These are phyloP conservation scores for Umbelopsis isabellina DNA, from an alignment of 192 early-diverging fungal species.

Conservation along the genomic window DNA sequence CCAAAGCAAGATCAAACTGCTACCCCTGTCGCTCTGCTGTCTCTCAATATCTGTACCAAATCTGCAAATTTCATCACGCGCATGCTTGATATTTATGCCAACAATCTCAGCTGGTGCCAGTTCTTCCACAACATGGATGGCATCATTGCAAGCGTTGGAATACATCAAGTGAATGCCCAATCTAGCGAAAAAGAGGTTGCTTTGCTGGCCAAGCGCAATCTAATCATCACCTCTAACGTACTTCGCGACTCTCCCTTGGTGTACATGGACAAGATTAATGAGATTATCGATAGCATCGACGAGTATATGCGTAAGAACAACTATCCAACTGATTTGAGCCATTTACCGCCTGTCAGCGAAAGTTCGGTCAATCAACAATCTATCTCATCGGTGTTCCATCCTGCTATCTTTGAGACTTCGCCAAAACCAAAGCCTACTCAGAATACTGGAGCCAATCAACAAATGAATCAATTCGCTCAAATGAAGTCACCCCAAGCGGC, in stretches of 20 bases:
- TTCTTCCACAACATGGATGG: conserved; percentile 47
- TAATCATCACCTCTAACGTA: conserved; percentile 41
- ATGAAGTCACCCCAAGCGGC: conserved; percentile 9
- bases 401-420: conserved; percentile 28
- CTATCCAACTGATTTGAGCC: conserved; percentile 28
- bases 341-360: conserved; percentile 38
- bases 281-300: conserved; percentile 45
- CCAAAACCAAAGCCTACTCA: conserved; percentile 15
- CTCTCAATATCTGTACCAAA: conserved; percentile 48
- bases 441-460: neutral
- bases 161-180: conserved; percentile 46
- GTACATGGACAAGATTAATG: conserved; percentile 45
- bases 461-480: conserved; percentile 12
- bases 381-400: conserved; percentile 41
- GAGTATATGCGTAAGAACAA: conserved; percentile 39
- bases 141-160: conserved; percentile 42
- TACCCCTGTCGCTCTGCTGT: conserved; percentile 43
- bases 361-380: conserved; percentile 41
- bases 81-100: conserved; percentile 41
- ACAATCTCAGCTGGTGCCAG: conserved; percentile 42
- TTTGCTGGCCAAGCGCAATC: conserved; percentile 38
- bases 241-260: conserved; percentile 36
- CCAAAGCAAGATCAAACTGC: conserved; percentile 47
- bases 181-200: conserved; percentile 44
- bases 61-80: conserved; percentile 44